These are phyloP conservation scores for Mycosphaerella sp. DNA, from an alignment of 2,329 filamentous ascomycete genomes.

Conservation along the genomic window DNA sequence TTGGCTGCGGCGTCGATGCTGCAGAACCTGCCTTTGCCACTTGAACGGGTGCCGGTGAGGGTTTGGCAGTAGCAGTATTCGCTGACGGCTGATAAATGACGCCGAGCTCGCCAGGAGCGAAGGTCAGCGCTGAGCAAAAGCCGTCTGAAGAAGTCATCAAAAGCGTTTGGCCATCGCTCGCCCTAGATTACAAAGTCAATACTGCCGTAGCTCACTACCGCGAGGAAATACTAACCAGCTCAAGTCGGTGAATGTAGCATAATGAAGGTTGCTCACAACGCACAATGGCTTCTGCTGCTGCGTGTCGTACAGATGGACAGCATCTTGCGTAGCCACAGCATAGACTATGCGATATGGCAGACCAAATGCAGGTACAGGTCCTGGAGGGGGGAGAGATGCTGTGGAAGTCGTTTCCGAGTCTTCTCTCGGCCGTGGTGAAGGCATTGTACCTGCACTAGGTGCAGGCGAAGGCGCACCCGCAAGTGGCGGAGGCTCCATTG, in stretches of 20 bases:
- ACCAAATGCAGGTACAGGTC: slow-evolving; percentile 61
- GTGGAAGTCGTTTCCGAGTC: slow-evolving; percentile 50
- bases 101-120: slow-evolving; percentile 76
- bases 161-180: slow-evolving; percentile 68
- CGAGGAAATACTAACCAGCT: slow-evolving; percentile 63
- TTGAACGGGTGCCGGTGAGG: slow-evolving; percentile 38
- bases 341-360: slow-evolving; percentile 93
- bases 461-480: slow-evolving; percentile 50
- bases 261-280: slow-evolving; percentile 93
- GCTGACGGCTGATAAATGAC: slow-evolving; percentile 66
- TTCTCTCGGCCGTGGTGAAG: slow-evolving; percentile 44
- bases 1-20: slow-evolving; percentile 40
- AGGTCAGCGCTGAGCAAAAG: slow-evolving; percentile 89
- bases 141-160: slow-evolving; percentile 97
- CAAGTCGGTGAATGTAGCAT: slow-evolving; percentile 93
- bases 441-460: slow-evolving; percentile 45
- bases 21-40: slow-evolving; percentile 34
- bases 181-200: slow-evolving; percentile 47
- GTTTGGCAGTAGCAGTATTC: slow-evolving; percentile 35
- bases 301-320: slow-evolving; percentile 90
- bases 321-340: slow-evolving; percentile 93
- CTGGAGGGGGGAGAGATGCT: slow-evolving; percentile 46
- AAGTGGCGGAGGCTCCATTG: slow-evolving; percentile 77
- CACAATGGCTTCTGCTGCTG: slow-evolving; percentile 92
- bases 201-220: slow-evolving; percentile 19